These are phyloP conservation scores for Trametes hirsuta DNA, from an alignment of 1,284 basidiomycete genomes.

Conservation along the genomic window DNA sequence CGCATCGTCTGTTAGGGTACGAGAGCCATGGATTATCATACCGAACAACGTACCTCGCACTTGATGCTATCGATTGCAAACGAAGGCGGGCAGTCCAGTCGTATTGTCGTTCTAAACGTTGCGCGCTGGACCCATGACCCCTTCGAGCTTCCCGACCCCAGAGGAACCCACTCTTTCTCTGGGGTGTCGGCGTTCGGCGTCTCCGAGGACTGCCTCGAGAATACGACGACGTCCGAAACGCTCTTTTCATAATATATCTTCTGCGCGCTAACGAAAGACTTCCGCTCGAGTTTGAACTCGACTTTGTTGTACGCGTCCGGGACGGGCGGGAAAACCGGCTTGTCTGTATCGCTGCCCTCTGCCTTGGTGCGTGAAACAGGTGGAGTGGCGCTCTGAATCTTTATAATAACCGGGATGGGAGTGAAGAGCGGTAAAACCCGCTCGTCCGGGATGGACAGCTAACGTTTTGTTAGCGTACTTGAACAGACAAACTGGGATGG, in stretches of 20 bases:
- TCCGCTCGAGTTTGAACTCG: constrained; percentile 8
- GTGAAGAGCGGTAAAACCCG: constrained; percentile 9
- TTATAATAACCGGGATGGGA: constrained; percentile 14
- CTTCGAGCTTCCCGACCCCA: background rate
- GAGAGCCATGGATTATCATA: background rate
- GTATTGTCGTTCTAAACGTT: constrained; percentile 5
- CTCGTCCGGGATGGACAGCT: background rate
- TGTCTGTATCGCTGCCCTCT: constrained; percentile 1
- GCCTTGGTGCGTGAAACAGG: constrained; percentile 9
- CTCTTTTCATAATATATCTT: background rate
- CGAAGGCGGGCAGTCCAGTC: constrained; percentile 12
- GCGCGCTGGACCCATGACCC: constrained; percentile 17
- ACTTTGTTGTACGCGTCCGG: constrained; percentile 5
- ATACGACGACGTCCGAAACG: background rate
- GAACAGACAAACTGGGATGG: no score
- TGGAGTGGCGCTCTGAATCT: constrained; percentile 11
- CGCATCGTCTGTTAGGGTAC: background rate
- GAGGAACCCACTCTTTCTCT: no score
- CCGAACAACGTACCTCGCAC: background rate
- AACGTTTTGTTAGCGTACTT: background rate
- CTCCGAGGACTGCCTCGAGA: background rate
- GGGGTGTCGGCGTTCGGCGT: background rate
- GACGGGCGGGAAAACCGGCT: constrained; percentile 16
- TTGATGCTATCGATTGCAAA: constrained; percentile 1
- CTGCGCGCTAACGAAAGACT: constrained; percentile 1